Evolutionary conservation across 179 eudicot species (phyloP).

Genomic region (Beta corolliflora): DNA sequence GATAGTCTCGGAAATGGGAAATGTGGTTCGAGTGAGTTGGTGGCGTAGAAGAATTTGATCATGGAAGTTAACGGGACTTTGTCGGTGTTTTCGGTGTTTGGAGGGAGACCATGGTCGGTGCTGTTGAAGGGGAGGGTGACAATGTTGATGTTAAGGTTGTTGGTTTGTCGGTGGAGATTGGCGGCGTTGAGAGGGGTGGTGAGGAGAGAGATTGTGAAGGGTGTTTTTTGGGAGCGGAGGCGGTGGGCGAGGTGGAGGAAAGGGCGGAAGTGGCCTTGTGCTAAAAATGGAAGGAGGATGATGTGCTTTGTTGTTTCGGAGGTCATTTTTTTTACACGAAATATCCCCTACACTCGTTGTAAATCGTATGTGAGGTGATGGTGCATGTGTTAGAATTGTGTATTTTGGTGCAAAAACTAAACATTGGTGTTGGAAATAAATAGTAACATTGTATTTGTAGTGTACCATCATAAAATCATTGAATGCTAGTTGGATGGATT

Average conservation of each 20-base stretch:
- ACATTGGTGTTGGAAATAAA: no score
- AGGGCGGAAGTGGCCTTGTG: constrained; percentile 68
- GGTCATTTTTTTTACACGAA: constrained; percentile 11
- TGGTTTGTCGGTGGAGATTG: constrained; percentile 29
- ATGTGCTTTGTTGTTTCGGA: constrained; percentile 35
- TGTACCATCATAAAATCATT: no score
- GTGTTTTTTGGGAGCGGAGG: constrained; percentile 27
- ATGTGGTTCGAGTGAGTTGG: no score
- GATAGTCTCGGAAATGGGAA: no score
- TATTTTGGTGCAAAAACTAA: no score
- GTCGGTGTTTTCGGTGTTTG: not conserved
- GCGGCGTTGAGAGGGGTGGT: constrained; percentile 56
- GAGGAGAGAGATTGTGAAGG: constrained; percentile 45
- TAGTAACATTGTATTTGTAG: no score
- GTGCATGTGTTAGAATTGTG: no score
- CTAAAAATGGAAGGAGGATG: constrained; percentile 57
- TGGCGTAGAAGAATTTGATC: no score
- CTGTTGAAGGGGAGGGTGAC: constrained; percentile 55
- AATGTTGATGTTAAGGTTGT: constrained; percentile 22
- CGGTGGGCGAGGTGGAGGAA: constrained; percentile 38
- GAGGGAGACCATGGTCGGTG: constrained; percentile 53
- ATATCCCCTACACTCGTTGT: no score
- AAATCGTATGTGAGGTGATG: no score
- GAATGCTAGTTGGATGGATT: no score
- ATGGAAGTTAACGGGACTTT: no score